phyloP scores from a whole-genome alignment of 148 eudicot genomes.

The Chenopodium formosanum region DNA sequence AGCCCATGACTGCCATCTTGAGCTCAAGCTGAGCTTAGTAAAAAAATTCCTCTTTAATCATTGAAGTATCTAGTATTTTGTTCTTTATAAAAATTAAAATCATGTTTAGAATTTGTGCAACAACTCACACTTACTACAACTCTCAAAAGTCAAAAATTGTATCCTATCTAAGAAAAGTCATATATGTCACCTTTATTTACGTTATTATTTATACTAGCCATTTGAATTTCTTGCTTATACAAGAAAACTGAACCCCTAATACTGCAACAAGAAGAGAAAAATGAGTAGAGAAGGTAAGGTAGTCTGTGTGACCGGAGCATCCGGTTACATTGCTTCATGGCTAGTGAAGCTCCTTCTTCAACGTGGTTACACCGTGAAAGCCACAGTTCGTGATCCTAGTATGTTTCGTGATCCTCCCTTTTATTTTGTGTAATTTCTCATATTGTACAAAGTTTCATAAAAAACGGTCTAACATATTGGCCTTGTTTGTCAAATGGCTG shows the following conservation, averaged over 20 bases:
- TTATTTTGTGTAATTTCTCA: too few species aligned
- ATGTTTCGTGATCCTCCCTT: not conserved
- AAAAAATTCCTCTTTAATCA: too few species aligned
- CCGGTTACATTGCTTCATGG: slow-evolving; percentile 45
- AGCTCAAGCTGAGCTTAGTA: too few species aligned
- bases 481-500: too few species aligned
- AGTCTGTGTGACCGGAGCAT: slow-evolving; percentile 42
- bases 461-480: too few species aligned
- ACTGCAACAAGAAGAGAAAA: not conserved
- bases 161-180: not conserved
- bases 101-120: too few species aligned
- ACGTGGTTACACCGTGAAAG: slow-evolving; percentile 39
- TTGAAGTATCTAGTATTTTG: too few species aligned
- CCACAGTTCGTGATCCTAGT: slow-evolving; percentile 34
- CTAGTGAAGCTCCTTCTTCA: slow-evolving; percentile 37
- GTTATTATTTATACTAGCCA: not conserved
- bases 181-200: not conserved
- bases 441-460: too few species aligned
- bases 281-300: slow-evolving; percentile 32
- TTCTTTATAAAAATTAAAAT: too few species aligned
- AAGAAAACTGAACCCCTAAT: not conserved
- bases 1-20: too few species aligned
- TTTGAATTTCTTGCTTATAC: not conserved
- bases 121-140: too few species aligned
- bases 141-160: too few species aligned